Conservation (phyloP, 2,329 filamentous ascomycete genomes). For the Talaromyces sp. region DNA sequence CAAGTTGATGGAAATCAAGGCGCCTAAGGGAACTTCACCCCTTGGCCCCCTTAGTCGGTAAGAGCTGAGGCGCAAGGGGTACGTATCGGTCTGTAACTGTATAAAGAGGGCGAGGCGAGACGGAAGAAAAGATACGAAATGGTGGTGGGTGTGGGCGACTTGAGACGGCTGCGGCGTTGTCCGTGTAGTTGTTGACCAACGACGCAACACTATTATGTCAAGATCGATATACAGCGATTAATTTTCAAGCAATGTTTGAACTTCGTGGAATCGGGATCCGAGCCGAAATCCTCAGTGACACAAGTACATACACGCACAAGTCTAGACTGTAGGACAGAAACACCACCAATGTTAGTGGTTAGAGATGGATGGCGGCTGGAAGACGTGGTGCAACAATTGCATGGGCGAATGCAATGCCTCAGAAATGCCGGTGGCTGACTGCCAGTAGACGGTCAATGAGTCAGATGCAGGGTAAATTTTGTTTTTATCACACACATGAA, state of each 20-base stretch:
- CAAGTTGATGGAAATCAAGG: conserved; percentile 1
- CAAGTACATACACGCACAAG: not conserved
- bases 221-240: not conserved
- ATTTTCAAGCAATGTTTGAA: not conserved
- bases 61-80: conserved; percentile 17
- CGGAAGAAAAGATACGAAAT: not conserved
- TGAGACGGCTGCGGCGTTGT: not conserved
- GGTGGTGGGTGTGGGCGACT: not conserved
- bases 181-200: not conserved
- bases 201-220: not conserved
- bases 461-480: conserved; percentile 8
- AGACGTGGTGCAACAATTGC: conserved; percentile 12
- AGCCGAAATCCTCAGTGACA: conserved; percentile 4
- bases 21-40: conserved; percentile 14
- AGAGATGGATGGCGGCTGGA: conserved; percentile 11
- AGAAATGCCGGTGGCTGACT: not conserved
- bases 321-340: conserved; percentile 2
- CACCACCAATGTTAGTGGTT: conserved; percentile 7
- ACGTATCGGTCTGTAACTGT: conserved; percentile 19
- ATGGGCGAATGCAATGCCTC: conserved; percentile 7
- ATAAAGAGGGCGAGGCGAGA: not conserved
- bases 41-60: conserved; percentile 18
- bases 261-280: conserved; percentile 7
- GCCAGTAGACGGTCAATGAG: conserved; percentile 4
- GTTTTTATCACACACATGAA: not conserved